phyloP scores from a whole-genome alignment of 164 flowering plant genomes.

The Vitis labrusca region DNA sequence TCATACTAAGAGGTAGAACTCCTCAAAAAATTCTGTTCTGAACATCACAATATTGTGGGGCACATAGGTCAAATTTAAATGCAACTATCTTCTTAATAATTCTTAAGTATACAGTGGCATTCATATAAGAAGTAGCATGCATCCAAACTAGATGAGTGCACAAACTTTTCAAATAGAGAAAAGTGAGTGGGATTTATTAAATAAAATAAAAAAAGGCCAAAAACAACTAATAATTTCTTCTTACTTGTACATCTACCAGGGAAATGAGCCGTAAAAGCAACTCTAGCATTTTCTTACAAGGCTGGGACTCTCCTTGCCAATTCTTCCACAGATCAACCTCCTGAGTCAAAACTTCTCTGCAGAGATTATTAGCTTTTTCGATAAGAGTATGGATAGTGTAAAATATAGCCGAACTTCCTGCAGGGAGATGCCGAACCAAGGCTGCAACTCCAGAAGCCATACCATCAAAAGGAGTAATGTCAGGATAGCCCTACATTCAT shows the following conservation, averaged over 20 bases:
- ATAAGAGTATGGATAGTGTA: conserved; percentile 71
- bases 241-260: conserved; percentile 88
- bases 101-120: neutral
- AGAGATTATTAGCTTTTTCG: conserved; percentile 58
- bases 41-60: neutral
- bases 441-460: conserved; percentile 91
- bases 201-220: neutral
- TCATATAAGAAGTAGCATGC: neutral
- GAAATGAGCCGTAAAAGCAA: conserved; percentile 72
- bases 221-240: neutral
- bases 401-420: conserved; percentile 85
- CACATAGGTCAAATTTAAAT: neutral
- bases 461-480: conserved; percentile 82
- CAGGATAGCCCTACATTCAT: conserved; percentile 72
- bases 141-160: neutral
- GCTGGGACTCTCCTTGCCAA: conserved; percentile 72
- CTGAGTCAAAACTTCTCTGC: conserved; percentile 32
- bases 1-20: neutral
- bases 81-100: neutral
- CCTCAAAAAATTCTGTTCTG: neutral
- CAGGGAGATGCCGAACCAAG: conserved; percentile 83
- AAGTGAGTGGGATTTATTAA: neutral
- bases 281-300: conserved; percentile 65
- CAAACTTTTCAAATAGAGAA: neutral
- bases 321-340: conserved; percentile 53